Evolutionary conservation across 169 alveolate species (phyloP).

Genomic region (Cryptosporidium ubiquitum): DNA sequence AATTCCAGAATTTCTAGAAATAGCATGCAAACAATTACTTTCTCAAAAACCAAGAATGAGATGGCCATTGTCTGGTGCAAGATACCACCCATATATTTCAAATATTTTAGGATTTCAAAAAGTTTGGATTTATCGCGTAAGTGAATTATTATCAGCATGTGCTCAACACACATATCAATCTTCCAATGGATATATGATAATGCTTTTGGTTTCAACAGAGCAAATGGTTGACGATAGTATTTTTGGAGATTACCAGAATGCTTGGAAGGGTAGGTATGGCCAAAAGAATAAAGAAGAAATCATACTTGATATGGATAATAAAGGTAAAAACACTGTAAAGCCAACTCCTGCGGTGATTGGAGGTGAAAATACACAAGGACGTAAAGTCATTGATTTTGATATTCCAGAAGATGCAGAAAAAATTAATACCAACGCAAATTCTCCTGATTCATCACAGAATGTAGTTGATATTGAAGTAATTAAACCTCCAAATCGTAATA

Average conservation of each 20-base stretch:
- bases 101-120: conserved; percentile 59
- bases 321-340: neutral
- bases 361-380: neutral
- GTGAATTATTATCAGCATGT: conserved; percentile 47
- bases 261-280: conserved; percentile 44
- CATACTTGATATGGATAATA: conserved; percentile 26
- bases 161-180: conserved; percentile 70
- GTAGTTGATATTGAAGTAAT: conserved; percentile 54
- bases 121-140: conserved; percentile 41
- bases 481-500: neutral
- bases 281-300: conserved; percentile 2
- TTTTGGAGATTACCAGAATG: conserved; percentile 59
- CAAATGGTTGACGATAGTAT: conserved; percentile 38
- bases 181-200: conserved; percentile 52
- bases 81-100: conserved; percentile 67
- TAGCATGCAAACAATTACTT: conserved; percentile 45
- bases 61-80: conserved; percentile 70
- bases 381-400: conserved; percentile 19
- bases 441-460: neutral
- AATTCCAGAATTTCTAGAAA: conserved; percentile 56
- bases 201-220: conserved; percentile 47
- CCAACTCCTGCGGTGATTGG: neutral
- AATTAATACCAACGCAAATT: neutral
- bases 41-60: conserved; percentile 74
- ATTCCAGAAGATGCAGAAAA: conserved; percentile 24